phyloP scores from a whole-genome alignment of 352 stramenopile species.

The Pelagophyceae sp. region DNA sequence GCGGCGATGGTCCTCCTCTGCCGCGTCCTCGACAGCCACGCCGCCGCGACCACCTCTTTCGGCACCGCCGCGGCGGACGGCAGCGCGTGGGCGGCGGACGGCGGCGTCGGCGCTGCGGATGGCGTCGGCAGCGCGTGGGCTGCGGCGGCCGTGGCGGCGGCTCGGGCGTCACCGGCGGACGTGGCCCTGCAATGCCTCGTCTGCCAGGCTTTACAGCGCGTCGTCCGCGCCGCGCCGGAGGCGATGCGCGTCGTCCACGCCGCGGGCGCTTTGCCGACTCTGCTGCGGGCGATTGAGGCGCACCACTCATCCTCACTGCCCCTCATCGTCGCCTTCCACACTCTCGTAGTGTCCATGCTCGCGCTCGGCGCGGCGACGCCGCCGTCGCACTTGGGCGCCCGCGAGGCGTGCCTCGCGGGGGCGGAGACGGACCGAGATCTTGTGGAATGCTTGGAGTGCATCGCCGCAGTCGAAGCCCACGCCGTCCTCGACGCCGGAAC shows the following conservation, averaged over 20 bases:
- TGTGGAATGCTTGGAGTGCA: background rate
- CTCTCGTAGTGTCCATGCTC: background rate
- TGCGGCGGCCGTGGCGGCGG: background rate
- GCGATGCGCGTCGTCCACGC: background rate
- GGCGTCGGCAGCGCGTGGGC: background rate
- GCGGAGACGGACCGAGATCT: background rate
- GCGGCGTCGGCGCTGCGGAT: background rate
- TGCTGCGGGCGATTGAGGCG: background rate
- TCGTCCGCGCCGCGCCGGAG: background rate
- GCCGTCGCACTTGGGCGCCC: too few relatives aligned
- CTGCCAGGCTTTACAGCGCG: background rate
- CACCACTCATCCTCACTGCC: background rate
- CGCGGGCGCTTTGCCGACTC: background rate
- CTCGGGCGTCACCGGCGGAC: background rate
- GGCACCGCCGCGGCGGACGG: background rate
- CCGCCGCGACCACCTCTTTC: background rate
- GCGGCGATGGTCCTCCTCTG: background rate
- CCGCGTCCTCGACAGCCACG: background rate
- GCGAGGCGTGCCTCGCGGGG: background rate
- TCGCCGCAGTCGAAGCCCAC: background rate
- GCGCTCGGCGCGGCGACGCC: too few relatives aligned
- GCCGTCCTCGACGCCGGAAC: background rate
- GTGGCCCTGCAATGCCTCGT: background rate
- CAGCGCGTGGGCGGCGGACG: background rate
- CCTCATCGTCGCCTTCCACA: background rate